Conservation (phyloP, 2,329 filamentous ascomycete species). For the Canariomyces notabilis region DNA sequence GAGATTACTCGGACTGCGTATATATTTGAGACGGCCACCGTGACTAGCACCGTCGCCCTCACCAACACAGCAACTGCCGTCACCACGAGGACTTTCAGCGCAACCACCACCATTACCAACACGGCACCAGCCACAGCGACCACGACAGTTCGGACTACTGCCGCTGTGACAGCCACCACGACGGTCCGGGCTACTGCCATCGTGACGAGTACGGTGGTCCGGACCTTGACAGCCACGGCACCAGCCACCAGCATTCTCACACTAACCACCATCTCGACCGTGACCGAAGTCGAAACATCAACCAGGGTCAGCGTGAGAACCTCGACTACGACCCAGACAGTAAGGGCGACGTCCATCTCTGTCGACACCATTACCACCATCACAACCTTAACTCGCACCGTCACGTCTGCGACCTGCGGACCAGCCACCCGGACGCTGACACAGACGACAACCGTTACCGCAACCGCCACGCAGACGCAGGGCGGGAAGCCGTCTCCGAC, state of each 20-base stretch:
- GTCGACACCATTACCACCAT: constrained; percentile 16
- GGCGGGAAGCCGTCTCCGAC: constrained; percentile 8
- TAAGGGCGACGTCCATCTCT: not conserved
- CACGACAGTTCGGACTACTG: not conserved
- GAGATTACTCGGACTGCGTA: constrained; percentile 10
- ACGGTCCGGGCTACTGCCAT: not conserved
- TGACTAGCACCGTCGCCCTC: constrained; percentile 3
- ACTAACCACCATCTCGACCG: not conserved
- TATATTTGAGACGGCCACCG: constrained; percentile 1
- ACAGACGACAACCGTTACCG: not conserved
- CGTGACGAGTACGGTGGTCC: not conserved
- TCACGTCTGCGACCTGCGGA: constrained; percentile 4
- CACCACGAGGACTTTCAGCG: not conserved
- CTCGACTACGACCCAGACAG: constrained; percentile 9
- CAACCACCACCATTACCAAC: no score
- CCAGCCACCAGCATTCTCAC: not conserved
- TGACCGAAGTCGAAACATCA: not conserved
- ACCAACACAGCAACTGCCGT: constrained; percentile 4
- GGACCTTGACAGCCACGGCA: not conserved
- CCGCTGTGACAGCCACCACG: not conserved
- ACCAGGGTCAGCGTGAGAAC: constrained; percentile 13
- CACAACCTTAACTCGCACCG: constrained; percentile 9
- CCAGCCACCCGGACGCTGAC: not conserved
- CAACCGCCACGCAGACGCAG: not conserved
- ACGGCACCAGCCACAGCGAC: not conserved